Evolutionary conservation across 1,284 basidiomycete species (phyloP).

Genomic region (Ganoderma leucocontextum): DNA sequence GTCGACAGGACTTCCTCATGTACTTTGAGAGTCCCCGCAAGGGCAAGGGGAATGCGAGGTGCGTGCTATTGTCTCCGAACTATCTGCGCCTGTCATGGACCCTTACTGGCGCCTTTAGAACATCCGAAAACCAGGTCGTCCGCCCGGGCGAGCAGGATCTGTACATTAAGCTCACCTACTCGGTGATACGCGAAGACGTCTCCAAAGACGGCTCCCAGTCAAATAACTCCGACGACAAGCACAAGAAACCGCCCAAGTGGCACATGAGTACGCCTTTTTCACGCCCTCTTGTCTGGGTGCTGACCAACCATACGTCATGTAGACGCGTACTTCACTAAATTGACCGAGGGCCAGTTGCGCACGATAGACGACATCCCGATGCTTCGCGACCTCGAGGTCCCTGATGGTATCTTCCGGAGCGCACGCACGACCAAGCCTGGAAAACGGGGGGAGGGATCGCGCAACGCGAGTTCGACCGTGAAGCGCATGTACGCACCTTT

Average conservation of each 20-base stretch:
- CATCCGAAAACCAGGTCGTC: conserved; percentile 43
- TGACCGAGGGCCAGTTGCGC: conserved; percentile 46
- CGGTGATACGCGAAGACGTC: conserved; percentile 55
- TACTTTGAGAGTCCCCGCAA: conserved; percentile 50
- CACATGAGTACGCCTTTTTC: conserved; percentile 65
- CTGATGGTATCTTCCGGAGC: conserved; percentile 62
- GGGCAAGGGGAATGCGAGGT: conserved; percentile 40
- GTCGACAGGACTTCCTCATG: conserved; percentile 50
- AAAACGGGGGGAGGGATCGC: conserved; percentile 33
- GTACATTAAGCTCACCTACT: conserved; percentile 82
- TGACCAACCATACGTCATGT: conserved; percentile 29
- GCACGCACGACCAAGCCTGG: conserved; percentile 36
- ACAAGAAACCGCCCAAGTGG: conserved; percentile 68
- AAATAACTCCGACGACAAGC: conserved; percentile 35
- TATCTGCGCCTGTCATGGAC: conserved; percentile 22
- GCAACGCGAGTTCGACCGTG: conserved; percentile 32
- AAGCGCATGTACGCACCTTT: conserved; percentile 66
- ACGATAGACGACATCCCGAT: conserved; percentile 46
- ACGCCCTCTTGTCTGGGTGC: conserved; percentile 9
- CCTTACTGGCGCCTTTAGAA: conserved; percentile 28
- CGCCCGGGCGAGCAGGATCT: conserved; percentile 69
- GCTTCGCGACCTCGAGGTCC: conserved; percentile 44
- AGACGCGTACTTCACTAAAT: conserved; percentile 84
- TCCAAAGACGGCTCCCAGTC: conserved; percentile 27
- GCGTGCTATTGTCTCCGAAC: conserved; percentile 25